Conservation (phyloP, 2,329 filamentous ascomycete species). For the Monosporascus cannonballus region DNA sequence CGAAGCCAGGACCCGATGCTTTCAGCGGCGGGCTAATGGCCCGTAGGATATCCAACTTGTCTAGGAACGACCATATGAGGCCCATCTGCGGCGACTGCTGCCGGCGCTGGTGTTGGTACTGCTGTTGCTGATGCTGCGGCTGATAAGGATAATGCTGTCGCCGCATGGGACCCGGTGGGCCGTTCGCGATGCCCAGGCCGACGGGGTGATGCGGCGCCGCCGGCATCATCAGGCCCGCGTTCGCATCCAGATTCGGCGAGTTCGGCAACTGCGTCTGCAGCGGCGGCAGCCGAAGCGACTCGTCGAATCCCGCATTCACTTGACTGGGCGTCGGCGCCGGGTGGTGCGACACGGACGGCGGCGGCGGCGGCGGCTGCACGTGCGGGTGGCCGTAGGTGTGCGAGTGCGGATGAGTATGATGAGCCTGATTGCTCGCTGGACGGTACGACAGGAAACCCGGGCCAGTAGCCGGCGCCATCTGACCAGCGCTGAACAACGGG, state of each 20-base stretch:
- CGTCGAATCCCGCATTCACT: slow-evolving; percentile 45
- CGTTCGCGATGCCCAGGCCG: slow-evolving; percentile 13
- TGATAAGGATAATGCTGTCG: slow-evolving; percentile 1
- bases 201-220: slow-evolving; percentile 5
- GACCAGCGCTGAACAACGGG: slow-evolving; percentile 15
- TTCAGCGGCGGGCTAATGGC: slow-evolving; percentile 67
- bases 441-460: slow-evolving; percentile 18
- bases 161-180: neutral
- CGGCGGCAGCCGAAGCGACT: slow-evolving; percentile 48
- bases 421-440: slow-evolving; percentile 3
- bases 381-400: slow-evolving; percentile 25
- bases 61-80: slow-evolving; percentile 57
- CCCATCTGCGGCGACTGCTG: slow-evolving; percentile 3
- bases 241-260: slow-evolving; percentile 15
- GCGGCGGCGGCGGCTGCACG: slow-evolving; percentile 51
- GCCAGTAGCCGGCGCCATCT: slow-evolving; percentile 22
- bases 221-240: slow-evolving; percentile 6
- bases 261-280: slow-evolving; percentile 39
- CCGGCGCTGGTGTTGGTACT: neutral
- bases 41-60: slow-evolving; percentile 71
- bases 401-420: slow-evolving; percentile 7
- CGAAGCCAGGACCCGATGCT: slow-evolving; percentile 28
- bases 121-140: slow-evolving; percentile 5
- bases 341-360: slow-evolving; percentile 32
- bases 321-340: slow-evolving; percentile 23